A percentile compares a stretch with the other conserved stretches of the same genome.
Conservation (phyloP, 1,284 basidiomycete genomes). For the Trichosporon inkin region DNA sequence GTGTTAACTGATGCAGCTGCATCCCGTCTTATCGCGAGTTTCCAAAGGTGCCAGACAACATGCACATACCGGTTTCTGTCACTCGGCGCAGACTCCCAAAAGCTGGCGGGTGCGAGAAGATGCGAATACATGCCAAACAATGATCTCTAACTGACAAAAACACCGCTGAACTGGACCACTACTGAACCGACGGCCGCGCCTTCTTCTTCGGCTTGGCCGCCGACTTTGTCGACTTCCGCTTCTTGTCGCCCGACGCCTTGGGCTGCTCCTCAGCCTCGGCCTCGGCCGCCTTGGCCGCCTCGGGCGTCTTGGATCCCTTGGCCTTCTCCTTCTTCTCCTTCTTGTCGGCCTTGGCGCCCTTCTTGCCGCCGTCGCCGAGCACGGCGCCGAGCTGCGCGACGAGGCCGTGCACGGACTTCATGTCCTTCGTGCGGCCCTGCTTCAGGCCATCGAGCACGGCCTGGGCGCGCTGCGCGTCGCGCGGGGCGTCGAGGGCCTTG, state of each 20-base stretch:
- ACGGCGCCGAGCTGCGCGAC: constrained; percentile 55
- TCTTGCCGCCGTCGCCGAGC: constrained; percentile 24
- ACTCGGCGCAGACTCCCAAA: too few relatives aligned
- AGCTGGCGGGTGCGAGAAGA: too few relatives aligned
- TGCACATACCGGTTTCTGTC: too few relatives aligned
- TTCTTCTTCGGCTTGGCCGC: constrained; percentile 18
- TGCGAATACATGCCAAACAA: too few relatives aligned
- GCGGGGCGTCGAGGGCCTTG: constrained; percentile 37
- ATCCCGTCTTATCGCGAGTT: too few relatives aligned
- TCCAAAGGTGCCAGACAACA: too few relatives aligned
- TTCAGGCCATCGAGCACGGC: constrained; percentile 49
- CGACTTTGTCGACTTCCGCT: constrained; percentile 14
- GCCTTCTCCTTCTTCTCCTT: constrained; percentile 32
- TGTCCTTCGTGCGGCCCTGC: constrained; percentile 54
- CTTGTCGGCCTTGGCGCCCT: constrained; percentile 25
- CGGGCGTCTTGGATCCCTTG: constrained; percentile 34
- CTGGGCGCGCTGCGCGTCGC: neutral
- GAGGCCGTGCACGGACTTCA: constrained; percentile 53
- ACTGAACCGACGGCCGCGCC: neutral
- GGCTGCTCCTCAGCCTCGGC: constrained; percentile 19
- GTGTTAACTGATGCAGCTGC: too few relatives aligned
- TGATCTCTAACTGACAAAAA: neutral
- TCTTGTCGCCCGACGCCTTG: constrained; percentile 19
- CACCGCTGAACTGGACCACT: neutral
- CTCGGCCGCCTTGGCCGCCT: constrained; percentile 10